Evolutionary conservation across 306 rosid genomes (phyloP).

Genomic region (Pterocarpus macrocarpus): DNA sequence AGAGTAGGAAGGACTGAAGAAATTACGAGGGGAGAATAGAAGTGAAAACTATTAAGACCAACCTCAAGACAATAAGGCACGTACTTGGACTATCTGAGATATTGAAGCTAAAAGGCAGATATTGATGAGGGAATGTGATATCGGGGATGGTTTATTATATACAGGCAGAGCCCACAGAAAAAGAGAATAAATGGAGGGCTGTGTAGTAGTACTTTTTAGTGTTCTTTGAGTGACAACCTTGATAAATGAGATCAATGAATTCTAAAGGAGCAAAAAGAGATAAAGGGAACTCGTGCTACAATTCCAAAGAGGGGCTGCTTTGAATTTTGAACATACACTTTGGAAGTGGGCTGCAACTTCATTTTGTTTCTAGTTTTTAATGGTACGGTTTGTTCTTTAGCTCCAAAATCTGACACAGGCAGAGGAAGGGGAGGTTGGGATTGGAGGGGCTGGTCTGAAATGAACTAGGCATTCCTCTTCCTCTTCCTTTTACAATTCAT

Average conservation of each 20-base stretch:
- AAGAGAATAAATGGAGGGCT: slow-evolving; percentile 73
- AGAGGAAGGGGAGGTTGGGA: neutral
- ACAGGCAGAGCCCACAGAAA: slow-evolving; percentile 53
- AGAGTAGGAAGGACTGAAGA: neutral
- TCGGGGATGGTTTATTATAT: slow-evolving; percentile 74
- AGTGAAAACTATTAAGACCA: slow-evolving; percentile 30
- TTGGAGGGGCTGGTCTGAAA: neutral
- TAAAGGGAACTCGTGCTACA: slow-evolving; percentile 56
- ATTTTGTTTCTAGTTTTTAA: slow-evolving; percentile 48
- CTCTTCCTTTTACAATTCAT: too few species aligned
- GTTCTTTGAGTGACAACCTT: slow-evolving; percentile 69
- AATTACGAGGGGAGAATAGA: neutral
- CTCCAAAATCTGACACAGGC: neutral
- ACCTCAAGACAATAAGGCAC: slow-evolving; percentile 55
- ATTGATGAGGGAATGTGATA: slow-evolving; percentile 61
- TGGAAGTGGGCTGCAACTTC: slow-evolving; percentile 52
- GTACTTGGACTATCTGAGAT: slow-evolving; percentile 33
- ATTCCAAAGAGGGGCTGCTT: slow-evolving; percentile 71
- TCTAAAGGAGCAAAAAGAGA: slow-evolving; percentile 67
- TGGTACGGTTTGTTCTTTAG: slow-evolving; percentile 38
- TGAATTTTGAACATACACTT: slow-evolving; percentile 68
- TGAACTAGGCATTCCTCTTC: neutral
- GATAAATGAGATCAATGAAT: slow-evolving; percentile 75
- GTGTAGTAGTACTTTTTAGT: slow-evolving; percentile 75
- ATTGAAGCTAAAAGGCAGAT: slow-evolving; percentile 44